phyloP scores from a whole-genome alignment of 805 yeast genomes.

The Hanseniaspora thailandica region DNA sequence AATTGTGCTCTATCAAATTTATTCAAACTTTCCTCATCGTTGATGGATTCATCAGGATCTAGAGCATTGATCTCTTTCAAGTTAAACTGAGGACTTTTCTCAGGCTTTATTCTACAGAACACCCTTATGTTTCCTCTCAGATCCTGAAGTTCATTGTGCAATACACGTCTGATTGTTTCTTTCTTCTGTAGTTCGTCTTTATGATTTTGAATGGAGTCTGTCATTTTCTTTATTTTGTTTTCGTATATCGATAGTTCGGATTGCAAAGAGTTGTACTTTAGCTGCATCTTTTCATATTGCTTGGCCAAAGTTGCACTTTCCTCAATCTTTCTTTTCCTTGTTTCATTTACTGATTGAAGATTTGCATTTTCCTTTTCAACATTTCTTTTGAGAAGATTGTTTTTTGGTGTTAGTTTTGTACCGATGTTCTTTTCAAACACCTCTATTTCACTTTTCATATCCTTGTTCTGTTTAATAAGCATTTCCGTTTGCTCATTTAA shows the following conservation, averaged over 20 bases:
- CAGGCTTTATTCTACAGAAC: conserved; percentile 68
- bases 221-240: neutral
- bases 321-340: conserved; percentile 10
- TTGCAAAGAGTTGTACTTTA: conserved; percentile 16
- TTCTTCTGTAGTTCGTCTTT: conserved; percentile 34
- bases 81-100: conserved; percentile 19
- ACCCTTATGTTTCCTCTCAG: conserved; percentile 87
- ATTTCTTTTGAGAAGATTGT: conserved; percentile 4
- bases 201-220: conserved; percentile 22
- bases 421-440: neutral
- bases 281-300: conserved; percentile 18
- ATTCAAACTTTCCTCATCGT: conserved; percentile 4
- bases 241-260: conserved; percentile 13
- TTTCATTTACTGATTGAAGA: conserved; percentile 20
- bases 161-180: conserved; percentile 46
- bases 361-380: conserved; percentile 23
- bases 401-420: neutral
- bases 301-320: conserved; percentile 20
- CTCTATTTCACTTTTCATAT: conserved; percentile 3
- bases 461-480: neutral
- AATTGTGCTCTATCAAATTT: conserved; percentile 11
- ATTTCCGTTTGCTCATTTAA: conserved; percentile 11
- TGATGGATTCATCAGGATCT: conserved; percentile 26
- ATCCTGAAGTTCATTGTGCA: conserved; percentile 71
- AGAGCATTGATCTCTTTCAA: conserved; percentile 19